Base-by-base conservation (phyloP, 2,329 filamentous ascomycete genomes). In the Shiraia sp. region DNA sequence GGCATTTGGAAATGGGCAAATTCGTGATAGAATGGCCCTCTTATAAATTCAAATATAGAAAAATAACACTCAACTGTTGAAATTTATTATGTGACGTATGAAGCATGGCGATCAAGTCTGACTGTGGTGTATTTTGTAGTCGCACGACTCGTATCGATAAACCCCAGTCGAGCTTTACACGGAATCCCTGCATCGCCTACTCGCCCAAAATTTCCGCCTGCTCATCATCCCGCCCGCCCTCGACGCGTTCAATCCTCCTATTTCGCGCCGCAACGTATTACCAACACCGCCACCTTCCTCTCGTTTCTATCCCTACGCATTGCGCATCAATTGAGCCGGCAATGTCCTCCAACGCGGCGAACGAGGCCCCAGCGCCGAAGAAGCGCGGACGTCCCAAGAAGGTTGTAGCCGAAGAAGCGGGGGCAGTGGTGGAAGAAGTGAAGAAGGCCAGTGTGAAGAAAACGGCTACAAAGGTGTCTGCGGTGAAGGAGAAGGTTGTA, bases 361-460 rank as follows among this genome's bases (percentile, higher is more conserved):
- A 46, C 17, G 51, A 55, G 29, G 41, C 56, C 15, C 31, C 45
- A 22, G 46, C 41, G 10, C 39, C 42, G 8, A 61, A 61, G 49
- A 67, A 67, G 47, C 63, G 64, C 46, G 63, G 62, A 25, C 53
- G 61, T 19, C 61, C 63, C 28, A 67, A 57, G 51, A 69, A 68
- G 40, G 56, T 57, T 19, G 58, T 54, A 25, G 49, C 40, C 12
- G 60, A 56, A 33, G 51, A 55, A 25, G 49, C 40, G 17, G 40
- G 29, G 37, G 22, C 41, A 25, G 35, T 29, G 25, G 35, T 40
- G 17, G 41, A 32, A 8, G 44, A 34, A 22, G 47, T 47, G 10
- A 53, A 52, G 45, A 57, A 52, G 42, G 43, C 36, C 17, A 49
- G 40, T n/a, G 47, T 44, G 25, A 55, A 53, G 49, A 57, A 56